Percentiles rank a stretch among this genome's conserved stretches.
Conservation (phyloP, 495 filamentous ascomycete species). For the Daldinia childiae region DNA sequence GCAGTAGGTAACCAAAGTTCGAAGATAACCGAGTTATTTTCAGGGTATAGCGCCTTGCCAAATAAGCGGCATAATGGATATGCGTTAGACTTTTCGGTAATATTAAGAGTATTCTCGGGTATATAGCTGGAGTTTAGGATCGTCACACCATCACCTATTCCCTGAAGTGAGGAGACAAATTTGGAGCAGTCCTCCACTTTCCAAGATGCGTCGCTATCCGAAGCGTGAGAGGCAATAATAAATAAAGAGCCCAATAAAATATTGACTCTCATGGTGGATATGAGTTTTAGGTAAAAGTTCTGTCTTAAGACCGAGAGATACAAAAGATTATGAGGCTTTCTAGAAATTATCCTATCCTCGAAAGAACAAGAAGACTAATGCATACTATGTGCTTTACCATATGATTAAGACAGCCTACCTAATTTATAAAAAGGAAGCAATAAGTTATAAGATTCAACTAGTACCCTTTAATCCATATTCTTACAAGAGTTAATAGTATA, state of each 20-base stretch:
- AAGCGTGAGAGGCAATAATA: neutral
- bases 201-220: conserved; percentile 9
- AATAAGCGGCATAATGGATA: conserved; percentile 26
- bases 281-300: neutral
- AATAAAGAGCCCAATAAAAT: neutral
- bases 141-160: conserved; percentile 7
- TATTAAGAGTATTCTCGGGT: conserved; percentile 12
- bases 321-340: no score
- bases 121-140: conserved; percentile 29
- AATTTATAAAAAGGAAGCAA: neutral
- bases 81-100: conserved; percentile 19
- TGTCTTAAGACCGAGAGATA: neutral
- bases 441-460: neutral
- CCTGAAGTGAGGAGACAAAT: conserved; percentile 23
- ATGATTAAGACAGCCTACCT: neutral
- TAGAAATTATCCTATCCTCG: neutral
- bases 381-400: neutral
- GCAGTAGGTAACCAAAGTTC: conserved; percentile 46
- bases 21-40: conserved; percentile 32
- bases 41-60: conserved; percentile 19
- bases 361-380: neutral
- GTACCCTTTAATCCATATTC: neutral
- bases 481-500: neutral
- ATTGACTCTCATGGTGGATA: conserved; percentile 17
- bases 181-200: conserved; percentile 22